phyloP scores from a whole-genome alignment of 2,329 filamentous ascomycete genomes.

The Trichoderma sp. region DNA sequence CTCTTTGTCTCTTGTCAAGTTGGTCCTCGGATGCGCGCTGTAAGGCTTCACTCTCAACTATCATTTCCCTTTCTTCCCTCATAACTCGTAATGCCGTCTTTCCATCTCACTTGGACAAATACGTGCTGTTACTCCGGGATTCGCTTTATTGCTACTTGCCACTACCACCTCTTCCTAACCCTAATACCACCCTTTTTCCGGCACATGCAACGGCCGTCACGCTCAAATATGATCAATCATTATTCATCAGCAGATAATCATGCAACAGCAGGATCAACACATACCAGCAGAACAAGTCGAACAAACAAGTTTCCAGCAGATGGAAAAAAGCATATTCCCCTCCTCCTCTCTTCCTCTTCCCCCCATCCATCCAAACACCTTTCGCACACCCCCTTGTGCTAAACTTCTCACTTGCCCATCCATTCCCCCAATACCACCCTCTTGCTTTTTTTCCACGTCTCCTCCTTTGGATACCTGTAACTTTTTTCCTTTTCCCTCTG shows the following conservation, averaged over 20 bases:
- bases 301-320: neutral
- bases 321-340: neutral
- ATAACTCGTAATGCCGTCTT: neutral
- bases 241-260: slow-evolving; percentile 16
- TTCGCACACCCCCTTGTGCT: neutral
- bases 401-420: neutral
- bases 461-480: neutral
- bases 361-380: neutral
- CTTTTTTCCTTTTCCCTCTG: neutral
- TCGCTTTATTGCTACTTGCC: neutral
- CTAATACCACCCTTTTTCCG: neutral
- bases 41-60: neutral
- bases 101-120: neutral
- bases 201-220: neutral
- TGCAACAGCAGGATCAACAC: neutral
- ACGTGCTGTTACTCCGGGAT: neutral
- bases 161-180: neutral
- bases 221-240: neutral
- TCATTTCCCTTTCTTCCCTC: neutral
- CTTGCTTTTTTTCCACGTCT: neutral
- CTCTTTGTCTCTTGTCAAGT: neutral
- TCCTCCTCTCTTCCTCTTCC: neutral
- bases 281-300: neutral
- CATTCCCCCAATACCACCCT: neutral
- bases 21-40: neutral